These are phyloP conservation scores for Pyrus communis DNA, from an alignment of 306 rosid species.

Conservation along the genomic window DNA sequence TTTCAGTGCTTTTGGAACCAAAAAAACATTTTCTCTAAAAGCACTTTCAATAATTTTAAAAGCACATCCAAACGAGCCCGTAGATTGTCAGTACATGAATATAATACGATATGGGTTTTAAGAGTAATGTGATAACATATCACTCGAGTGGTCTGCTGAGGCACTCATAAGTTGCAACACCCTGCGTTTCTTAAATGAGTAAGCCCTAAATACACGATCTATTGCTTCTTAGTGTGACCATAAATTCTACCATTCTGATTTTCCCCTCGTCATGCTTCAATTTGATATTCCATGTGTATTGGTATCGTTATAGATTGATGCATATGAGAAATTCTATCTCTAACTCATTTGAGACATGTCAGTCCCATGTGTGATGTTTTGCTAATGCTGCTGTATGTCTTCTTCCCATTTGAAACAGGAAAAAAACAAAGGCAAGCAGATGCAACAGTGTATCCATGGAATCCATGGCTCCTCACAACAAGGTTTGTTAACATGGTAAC, in stretches of 20 bases:
- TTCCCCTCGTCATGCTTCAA: background rate
- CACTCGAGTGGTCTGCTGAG: background rate
- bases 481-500: conserved; percentile 32
- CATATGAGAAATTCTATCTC: background rate
- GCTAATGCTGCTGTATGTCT: background rate
- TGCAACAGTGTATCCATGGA: conserved; percentile 21
- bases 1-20: no score
- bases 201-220: background rate
- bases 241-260: background rate
- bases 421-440: conserved; percentile 15
- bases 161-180: background rate
- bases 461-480: conserved; percentile 34
- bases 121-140: background rate
- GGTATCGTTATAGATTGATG: background rate
- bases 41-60: no score
- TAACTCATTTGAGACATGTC: background rate
- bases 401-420: conserved; percentile 27
- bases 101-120: background rate
- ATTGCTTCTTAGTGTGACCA: background rate
- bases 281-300: background rate
- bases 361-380: background rate
- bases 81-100: background rate
- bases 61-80: no score
- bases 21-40: no score
- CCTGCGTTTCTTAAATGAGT: background rate